Conservation (phyloP, 176 grass and related monocot genomes). For the Carex scoparia region DNA sequence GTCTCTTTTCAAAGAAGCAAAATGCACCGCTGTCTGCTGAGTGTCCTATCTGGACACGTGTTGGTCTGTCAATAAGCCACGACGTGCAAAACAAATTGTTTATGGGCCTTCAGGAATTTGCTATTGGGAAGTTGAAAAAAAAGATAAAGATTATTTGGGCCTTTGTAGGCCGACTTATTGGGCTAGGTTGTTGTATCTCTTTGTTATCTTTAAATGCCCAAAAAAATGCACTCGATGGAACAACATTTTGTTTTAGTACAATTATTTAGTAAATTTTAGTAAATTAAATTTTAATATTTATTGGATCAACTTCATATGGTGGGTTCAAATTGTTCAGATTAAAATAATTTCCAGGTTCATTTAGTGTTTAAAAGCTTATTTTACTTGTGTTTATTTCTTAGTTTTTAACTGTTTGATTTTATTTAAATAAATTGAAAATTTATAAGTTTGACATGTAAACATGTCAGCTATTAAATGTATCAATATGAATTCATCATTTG, state of each 20-base stretch:
- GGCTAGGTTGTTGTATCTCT: background rate
- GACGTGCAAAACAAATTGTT: background rate
- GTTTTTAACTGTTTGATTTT: background rate
- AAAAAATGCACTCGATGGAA: background rate
- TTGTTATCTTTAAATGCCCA: no score
- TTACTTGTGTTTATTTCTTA: background rate
- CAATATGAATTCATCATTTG: background rate
- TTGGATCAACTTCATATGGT: background rate
- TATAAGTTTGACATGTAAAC: background rate
- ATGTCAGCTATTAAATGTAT: background rate
- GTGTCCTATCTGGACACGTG: constrained; percentile 2
- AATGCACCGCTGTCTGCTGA: background rate
- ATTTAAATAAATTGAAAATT: background rate
- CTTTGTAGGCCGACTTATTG: background rate
- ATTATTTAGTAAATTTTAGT: background rate
- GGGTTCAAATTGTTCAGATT: background rate
- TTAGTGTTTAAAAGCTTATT: background rate
- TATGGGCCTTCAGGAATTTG: background rate
- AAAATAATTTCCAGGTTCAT: background rate
- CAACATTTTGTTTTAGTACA: background rate
- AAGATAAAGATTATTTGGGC: background rate
- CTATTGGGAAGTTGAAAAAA: background rate
- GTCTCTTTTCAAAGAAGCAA: background rate
- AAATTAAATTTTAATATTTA: background rate
- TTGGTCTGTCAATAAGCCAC: background rate